A percentile compares a stretch with the other conserved stretches of the same genome.
Evolutionary conservation across 2,329 filamentous ascomycete species (phyloP).

Genomic region (Fusarium agapanthi): DNA sequence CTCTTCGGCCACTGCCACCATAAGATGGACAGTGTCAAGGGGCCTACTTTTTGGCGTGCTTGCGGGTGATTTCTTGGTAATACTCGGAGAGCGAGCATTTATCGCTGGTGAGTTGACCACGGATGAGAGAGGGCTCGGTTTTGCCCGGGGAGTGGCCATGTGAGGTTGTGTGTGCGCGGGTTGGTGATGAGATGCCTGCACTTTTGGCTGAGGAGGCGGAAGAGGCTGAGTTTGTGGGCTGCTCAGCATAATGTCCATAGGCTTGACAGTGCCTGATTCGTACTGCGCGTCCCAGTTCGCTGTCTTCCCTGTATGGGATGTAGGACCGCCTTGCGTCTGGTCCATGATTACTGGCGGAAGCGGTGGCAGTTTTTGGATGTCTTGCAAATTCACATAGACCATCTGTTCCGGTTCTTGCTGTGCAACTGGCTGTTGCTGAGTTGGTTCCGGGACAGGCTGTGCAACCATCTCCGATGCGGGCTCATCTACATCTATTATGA

Average conservation of each 20-base stretch:
- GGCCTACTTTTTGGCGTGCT: conserved; percentile 52
- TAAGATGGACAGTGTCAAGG: conserved; percentile 64
- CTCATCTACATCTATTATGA: conserved; percentile 10
- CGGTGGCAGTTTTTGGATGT: conserved; percentile 48
- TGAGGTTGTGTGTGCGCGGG: conserved; percentile 24
- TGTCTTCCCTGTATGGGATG: conserved; percentile 19
- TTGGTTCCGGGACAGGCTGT: conserved; percentile 15
- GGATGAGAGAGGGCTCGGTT: conserved; percentile 51
- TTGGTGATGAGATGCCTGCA: conserved; percentile 14
- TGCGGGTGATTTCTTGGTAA: conserved; percentile 54
- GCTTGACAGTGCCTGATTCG: conserved; percentile 36
- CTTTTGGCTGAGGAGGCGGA: conserved; percentile 19
- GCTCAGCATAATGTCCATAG: conserved; percentile 40
- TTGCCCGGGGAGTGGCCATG: conserved; percentile 42
- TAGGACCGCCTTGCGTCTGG: conserved; percentile 29
- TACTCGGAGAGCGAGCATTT: conserved; percentile 51
- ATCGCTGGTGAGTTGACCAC: conserved; percentile 54
- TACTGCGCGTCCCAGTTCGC: conserved; percentile 23
- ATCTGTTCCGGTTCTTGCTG: conserved; percentile 39
- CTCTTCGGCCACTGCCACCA: conserved; percentile 79
- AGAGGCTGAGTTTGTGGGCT: conserved; percentile 22
- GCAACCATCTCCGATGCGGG: conserved; percentile 13
- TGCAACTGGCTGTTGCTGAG: conserved; percentile 30
- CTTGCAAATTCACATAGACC: conserved; percentile 51
- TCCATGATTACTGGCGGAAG: conserved; percentile 40